Conservation (phyloP, 495 filamentous ascomycete species). For the Penicillium taxi region DNA sequence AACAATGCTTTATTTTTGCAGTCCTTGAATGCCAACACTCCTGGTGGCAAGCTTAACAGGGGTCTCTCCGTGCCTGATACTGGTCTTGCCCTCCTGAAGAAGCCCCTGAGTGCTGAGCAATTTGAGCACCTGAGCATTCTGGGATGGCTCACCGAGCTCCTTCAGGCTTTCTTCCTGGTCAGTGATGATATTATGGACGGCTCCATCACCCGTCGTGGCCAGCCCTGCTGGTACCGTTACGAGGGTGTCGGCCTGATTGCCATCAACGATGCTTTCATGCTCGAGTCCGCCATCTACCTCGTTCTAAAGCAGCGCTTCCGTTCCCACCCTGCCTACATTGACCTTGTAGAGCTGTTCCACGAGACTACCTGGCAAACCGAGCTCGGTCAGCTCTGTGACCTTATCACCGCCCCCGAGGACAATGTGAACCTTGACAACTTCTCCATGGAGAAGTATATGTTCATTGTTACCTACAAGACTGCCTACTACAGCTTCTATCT, state of each 20-base stretch:
- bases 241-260: constrained; percentile 84
- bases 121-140: constrained; percentile 77
- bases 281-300: constrained; percentile 82
- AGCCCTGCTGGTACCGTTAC: constrained; percentile 91
- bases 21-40: constrained; percentile 73
- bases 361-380: constrained; percentile 89
- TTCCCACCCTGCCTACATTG: constrained; percentile 73
- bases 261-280: constrained; percentile 97
- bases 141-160: constrained; percentile 94
- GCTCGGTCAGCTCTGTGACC: constrained; percentile 85
- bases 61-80: constrained; percentile 97
- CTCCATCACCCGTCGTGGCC: constrained; percentile 84
- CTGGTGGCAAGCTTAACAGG: constrained; percentile 96
- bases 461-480: constrained; percentile 99
- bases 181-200: constrained; percentile 98
- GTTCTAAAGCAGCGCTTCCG: constrained; percentile 92
- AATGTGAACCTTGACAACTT: constrained; percentile 82
- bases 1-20: no score
- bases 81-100: constrained; percentile 64
- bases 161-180: constrained; percentile 98
- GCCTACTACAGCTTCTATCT: constrained; percentile 99
- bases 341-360: constrained; percentile 92
- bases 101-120: constrained; percentile 65
- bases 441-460: constrained; percentile 87
- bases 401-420: constrained; percentile 94